These are phyloP conservation scores for Stephanodiscus triporus DNA, from an alignment of 108 stramenopile genomes.

Conservation along the genomic window DNA sequence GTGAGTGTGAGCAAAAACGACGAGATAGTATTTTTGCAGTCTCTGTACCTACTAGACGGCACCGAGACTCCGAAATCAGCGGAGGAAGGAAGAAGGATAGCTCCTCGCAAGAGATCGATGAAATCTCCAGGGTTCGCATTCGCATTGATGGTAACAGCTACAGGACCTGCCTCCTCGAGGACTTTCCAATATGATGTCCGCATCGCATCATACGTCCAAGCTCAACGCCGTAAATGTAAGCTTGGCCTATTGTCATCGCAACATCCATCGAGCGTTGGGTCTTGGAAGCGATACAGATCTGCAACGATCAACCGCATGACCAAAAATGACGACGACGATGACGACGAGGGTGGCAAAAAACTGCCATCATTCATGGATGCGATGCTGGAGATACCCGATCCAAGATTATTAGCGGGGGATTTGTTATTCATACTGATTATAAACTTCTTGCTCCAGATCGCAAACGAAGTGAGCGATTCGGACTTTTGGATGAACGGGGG, in stretches of 20 bases:
- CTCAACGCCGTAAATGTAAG: background rate
- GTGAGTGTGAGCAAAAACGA: no score
- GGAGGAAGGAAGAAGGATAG: no score
- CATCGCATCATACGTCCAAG: background rate
- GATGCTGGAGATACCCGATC: slow-evolving; percentile 43
- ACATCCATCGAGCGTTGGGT: background rate
- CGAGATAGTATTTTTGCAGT: no score
- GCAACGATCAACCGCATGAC: slow-evolving; percentile 3
- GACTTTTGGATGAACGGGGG: slow-evolving; percentile 64
- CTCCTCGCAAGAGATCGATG: no score
- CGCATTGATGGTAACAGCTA: slow-evolving; percentile 5
- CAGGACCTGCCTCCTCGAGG: background rate
- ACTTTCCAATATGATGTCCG: background rate
- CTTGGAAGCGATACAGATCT: background rate
- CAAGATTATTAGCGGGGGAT: slow-evolving; percentile 34
- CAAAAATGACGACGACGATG: background rate
- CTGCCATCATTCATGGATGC: slow-evolving; percentile 15
- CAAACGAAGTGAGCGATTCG: slow-evolving; percentile 43
- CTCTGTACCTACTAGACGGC: no score
- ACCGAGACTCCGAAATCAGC: no score
- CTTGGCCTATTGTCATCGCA: background rate
- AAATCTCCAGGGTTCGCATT: background rate
- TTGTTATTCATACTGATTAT: slow-evolving; percentile 41
- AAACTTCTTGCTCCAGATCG: slow-evolving; percentile 46
- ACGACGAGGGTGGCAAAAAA: background rate